Base-by-base conservation (phyloP, 345 rosid species). In the Citrus australasica region DNA sequence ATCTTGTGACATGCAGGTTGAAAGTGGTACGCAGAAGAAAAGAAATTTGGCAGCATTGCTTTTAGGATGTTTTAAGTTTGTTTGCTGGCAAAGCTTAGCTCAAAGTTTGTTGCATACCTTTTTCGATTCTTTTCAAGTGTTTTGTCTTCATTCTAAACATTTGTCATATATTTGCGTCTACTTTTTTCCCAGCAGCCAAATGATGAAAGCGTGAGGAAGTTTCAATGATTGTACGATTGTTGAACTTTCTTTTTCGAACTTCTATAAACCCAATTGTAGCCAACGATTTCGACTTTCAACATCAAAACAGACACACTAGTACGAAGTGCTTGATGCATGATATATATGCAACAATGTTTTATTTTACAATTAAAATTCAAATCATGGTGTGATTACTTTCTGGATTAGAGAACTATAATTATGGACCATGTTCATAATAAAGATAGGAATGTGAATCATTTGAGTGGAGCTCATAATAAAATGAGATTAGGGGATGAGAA, bases 141-240 rank as follows among this genome's bases (percentile, higher is more conserved):
- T 51, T 51, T 53, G 8, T 21, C 64, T 14, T 71, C 9, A 17
- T 53, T 17, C 7, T 53, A 53, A 53, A 19, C 22, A 53, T 8
- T 71, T 71, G 51, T 13, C 8, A 37, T 53, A 71, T 74, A 27
- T 62, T 62, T 42, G 77, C 28, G 17, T 13, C 17, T 13, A 1
- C 22, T 27, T 53, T 27, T 28, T 1, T 42, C 58, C 40, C 46
- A 59, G 14, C 46, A 6, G 69, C 56, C n/a, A 40, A 60, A 32
- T 30, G 25, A 59, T 9, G 74, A 27, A 67, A 55, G 71, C 51
- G 64, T 3, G 37, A 53, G 59, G 81, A 82, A 82, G 67, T 30
- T 71, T 71, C 46, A 19, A 22, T 30, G 38, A 7, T 46, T 46
- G 40, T 1, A 64, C n/a, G 68, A 32, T 64, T 64, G 58, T 53